Evolutionary conservation across 305 asterid species (phyloP), one percentile per base, ranked within the genome.

Genomic region (Fraxinus latifolia): DNA sequence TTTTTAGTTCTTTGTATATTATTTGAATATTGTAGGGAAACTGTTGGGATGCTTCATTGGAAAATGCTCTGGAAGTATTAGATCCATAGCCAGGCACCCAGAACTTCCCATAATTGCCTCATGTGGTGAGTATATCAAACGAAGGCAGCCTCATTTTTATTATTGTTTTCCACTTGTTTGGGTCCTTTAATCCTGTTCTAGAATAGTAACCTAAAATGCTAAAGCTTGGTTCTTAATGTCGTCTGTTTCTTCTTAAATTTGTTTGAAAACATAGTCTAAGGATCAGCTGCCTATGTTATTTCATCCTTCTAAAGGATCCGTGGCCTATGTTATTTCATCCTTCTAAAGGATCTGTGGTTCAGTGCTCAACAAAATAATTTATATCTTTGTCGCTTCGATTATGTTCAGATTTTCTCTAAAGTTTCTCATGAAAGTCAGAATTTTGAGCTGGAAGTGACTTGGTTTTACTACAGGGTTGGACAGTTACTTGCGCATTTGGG

Each of bases 401-500:
- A 80, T 25, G n/a, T 42, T 47, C 15, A 6, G 11, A 3, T 53
- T 17, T 58, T 58, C 68, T 58, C 29, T 8, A 2, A 58, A 19
- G 14, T 58, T 5, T 70, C 73, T 21, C 77, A 3, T 27, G 23
- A 74, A 33, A 80, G 21, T 77, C 32, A 74, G 34, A 33, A 17
- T 74, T 32, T 81, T 88, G 81, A 87, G 58, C 50, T 81, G 12
- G 60, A 62, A 32, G 12, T 8, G 55, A 74, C 58, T 81, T 87
- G 76, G 44, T 31, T 80, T 76, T 73, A 79, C 81, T 85, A 81
- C 80, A 95, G 99, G 98, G 80, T 92, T 95, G 72, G 99, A 95
- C 86, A 85, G 97, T 85, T 95, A 94, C 88, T 85, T 95, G 89
- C 95, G 98, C 81, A 85, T 95, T 80, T 95, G 98, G 99, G 95